Evolutionary conservation across 106 monocot species (phyloP), one percentile per base, ranked within the genome.

Genomic region (Iris macrosiphon): DNA sequence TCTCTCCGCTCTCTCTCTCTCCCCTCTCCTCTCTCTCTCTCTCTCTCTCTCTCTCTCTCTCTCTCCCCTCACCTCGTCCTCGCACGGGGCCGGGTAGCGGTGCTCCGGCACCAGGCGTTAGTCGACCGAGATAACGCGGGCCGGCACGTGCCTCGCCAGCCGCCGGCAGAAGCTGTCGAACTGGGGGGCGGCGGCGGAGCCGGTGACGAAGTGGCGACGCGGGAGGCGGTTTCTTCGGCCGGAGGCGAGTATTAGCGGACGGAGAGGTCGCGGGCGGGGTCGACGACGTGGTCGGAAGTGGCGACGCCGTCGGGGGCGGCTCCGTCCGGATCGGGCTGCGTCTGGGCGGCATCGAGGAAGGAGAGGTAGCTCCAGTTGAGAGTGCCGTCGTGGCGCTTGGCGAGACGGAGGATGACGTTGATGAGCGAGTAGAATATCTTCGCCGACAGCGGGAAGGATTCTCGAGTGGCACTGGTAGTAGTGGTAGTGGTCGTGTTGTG

Each of bases 61-160:
- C n/a, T n/a, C n/a, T n/a, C n/a, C n/a, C n/a, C n/a, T n/a, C n/a
- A n/a, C n/a, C n/a, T n/a, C 74, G 65, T 80, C 80, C n/a, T 70
- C 70, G 64, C 70, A 80, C 17, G 40, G 37, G 4, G 65, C 48
- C 2, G 80, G 80, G 44, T 11, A 56, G 17, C 60, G 66, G 57
- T 79, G 51, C 52, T 79, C 79, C 24, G 72, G 79, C 4, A 72
- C 29, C 10, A 62, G 57, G 34, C 80, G 70, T 45, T 68, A 72
- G 68, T 63, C 52, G 31, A 79, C 72, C 47, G 68, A 78, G 34
- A 67, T 18, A 32, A 65, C 46, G 23, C 28, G 25, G 38, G 42
- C 48, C 1, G 12, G 7, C 46, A 55, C 7, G 22, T 49, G 14
- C 20, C 57, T 17, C 31, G 59, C 40, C 40, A 68, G 6, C 1